These are phyloP conservation scores for Hamigera avellanea DNA, from an alignment of 495 filamentous ascomycete genomes.

Conservation along the genomic window DNA sequence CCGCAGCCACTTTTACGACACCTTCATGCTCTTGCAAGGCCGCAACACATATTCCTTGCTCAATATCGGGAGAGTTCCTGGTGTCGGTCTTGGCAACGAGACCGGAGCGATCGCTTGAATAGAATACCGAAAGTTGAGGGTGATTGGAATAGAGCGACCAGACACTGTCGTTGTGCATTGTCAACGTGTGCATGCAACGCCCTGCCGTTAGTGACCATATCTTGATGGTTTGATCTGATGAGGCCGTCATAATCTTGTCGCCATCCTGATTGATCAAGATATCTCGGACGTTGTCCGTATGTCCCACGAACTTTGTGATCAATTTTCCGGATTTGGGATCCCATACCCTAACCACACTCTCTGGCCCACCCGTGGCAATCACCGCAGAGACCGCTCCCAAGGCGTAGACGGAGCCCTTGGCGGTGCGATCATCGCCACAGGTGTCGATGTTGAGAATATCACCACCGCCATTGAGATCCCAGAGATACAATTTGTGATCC, in stretches of 20 bases:
- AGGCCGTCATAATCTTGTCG: conserved; percentile 87
- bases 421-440: conserved; percentile 61
- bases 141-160: conserved; percentile 92
- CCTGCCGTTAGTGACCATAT: conserved; percentile 93
- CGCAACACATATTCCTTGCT: conserved; percentile 82
- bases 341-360: conserved; percentile 89
- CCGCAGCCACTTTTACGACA: conserved; percentile 72
- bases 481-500: conserved; percentile 81
- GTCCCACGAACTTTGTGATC: conserved; percentile 94
- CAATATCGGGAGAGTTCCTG: conserved; percentile 62
- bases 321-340: conserved; percentile 80
- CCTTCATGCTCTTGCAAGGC: conserved; percentile 85
- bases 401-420: conserved; percentile 94
- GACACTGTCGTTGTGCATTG: conserved; percentile 97
- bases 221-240: conserved; percentile 94
- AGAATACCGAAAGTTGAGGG: conserved; percentile 76
- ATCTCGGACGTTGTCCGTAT: conserved; percentile 88
- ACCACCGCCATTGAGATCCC: conserved; percentile 83
- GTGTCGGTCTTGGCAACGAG: conserved; percentile 91
- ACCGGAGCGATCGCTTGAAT: conserved; percentile 85
- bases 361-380: conserved; percentile 85
- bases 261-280: conserved; percentile 81
- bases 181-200: conserved; percentile 91
- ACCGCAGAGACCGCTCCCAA: conserved; percentile 63
- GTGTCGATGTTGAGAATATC: conserved; percentile 77